Percentiles rank a stretch among this genome's conserved stretches.
phyloP scores from a whole-genome alignment of 306 rosid genomes.

The Castanospermum australe region DNA sequence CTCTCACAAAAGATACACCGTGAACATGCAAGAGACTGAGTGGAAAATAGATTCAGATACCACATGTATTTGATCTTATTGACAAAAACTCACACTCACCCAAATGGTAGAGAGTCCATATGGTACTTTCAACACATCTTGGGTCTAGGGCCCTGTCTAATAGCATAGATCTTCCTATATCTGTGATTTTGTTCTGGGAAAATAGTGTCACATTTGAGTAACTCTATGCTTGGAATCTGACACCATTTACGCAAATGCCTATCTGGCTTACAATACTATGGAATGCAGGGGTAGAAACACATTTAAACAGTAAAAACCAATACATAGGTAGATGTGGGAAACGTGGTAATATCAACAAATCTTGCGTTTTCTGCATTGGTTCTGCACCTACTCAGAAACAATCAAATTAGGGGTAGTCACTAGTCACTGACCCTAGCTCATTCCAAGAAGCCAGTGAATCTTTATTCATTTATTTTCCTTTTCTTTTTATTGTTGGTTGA shows the following conservation, averaged over 20 bases:
- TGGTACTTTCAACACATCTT: constrained; percentile 35
- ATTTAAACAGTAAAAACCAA: constrained; percentile 22
- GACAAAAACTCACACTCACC: constrained; percentile 37
- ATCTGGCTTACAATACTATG: constrained; percentile 25
- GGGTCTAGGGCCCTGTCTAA: constrained; percentile 36
- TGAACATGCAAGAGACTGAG: constrained; percentile 20
- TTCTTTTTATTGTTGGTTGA: background rate
- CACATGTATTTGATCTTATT: constrained; percentile 19
- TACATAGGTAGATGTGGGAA: background rate
- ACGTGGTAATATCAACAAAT: constrained; percentile 15
- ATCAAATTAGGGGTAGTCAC: background rate
- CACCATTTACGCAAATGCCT: constrained; percentile 8
- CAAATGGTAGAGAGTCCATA: constrained; percentile 47
- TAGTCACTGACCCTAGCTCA: constrained; percentile 27
- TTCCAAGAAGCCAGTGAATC: constrained; percentile 29
- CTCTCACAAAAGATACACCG: constrained; percentile 24
- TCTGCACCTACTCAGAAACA: constrained; percentile 10
- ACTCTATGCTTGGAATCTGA: constrained; percentile 36
- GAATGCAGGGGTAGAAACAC: constrained; percentile 24
- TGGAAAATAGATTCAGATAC: background rate
- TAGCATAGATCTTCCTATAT: constrained; percentile 33
- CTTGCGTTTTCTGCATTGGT: constrained; percentile 2
- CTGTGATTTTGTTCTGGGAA: constrained; percentile 33
- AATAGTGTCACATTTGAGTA: constrained; percentile 39
- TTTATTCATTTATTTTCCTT: constrained; percentile 6